Base-by-base conservation (phyloP, 768 basidiomycete genomes). In the Kwoniella mangroviensis region DNA sequence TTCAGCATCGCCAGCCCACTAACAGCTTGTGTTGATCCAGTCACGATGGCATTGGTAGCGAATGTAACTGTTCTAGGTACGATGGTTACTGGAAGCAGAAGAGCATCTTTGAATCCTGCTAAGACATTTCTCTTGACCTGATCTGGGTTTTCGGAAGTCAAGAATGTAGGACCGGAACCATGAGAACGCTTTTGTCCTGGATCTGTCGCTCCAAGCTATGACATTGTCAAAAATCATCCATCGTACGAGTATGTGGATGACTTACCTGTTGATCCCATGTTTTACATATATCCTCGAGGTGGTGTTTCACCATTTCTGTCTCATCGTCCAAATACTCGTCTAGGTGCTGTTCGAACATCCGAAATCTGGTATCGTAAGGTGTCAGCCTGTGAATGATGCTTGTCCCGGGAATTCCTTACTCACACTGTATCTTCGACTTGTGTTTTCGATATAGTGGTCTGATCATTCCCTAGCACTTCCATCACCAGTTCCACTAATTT, bases 301-400 rank as follows among this genome's bases (percentile, higher is more conserved):
- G 85, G 4, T 86, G 86, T 76, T 93, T 93, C 60, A 93, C 86
- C 68, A 87, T 87, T 67, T 97, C 95, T 5, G 91, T 87, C 81
- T 99, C 96, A 79, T 98, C 94, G 69, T 94, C 91, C 2, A 98
- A 89, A 77, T 98, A 98, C 78, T 98, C 95, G 79, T 97, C 95
- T 93, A 98, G 97, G 81, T 95, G 92, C 11, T 87, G 85, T 82
- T 98, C 95, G 75, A 98, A 98, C 93, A 98, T 97, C 56, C 87
- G 88, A 81, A 93, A 96, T 13, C 94, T 95, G 75, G 24, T 45
- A 67, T 55, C 51, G 21, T 11, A 60, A 22, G 19, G 5, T 19
- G 58, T 49, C 65, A 56, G n/a, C 26, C 28, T 6, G 56, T 34
- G 34, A 34, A 6, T 34, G 34, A 34, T 34, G 34, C 34, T 0